Conservation (phyloP, 2,329 filamentous ascomycete species). For the Remersonia thermophila region DNA sequence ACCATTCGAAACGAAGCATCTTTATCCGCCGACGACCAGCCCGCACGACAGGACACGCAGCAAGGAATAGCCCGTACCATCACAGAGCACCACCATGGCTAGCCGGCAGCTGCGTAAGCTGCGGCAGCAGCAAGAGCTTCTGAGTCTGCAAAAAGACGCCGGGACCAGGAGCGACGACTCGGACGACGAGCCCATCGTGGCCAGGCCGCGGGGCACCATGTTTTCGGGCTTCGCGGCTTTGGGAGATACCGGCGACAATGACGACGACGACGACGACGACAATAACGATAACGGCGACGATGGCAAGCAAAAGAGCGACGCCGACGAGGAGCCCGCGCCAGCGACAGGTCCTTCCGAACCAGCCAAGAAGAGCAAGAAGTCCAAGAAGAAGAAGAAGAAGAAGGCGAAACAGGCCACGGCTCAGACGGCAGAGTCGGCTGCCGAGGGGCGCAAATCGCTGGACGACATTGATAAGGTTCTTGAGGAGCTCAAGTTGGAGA, state of each 20-base stretch:
- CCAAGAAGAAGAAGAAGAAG: constrained; percentile 23
- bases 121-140: constrained; percentile 36
- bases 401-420: constrained; percentile 29
- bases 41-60: too few species aligned
- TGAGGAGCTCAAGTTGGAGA: constrained; percentile 32
- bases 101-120: constrained; percentile 40
- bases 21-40: too few species aligned
- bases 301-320: constrained; percentile 16
- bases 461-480: constrained; percentile 47
- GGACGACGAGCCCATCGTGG: constrained; percentile 21
- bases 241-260: constrained; percentile 30
- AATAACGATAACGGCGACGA: too few species aligned
- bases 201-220: constrained; percentile 31
- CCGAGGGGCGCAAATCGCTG: constrained; percentile 20
- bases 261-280: constrained; percentile 27
- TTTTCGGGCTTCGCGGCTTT: constrained; percentile 41
- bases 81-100: constrained; percentile 32
- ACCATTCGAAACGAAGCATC: too few species aligned
- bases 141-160: constrained; percentile 23
- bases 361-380: constrained; percentile 26
- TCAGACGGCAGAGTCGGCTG: constrained; percentile 6
- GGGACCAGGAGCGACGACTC: constrained; percentile 21
- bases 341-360: constrained; percentile 8
- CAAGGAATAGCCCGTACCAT: too few species aligned
- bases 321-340: constrained; percentile 5